These are phyloP conservation scores for Dovyalis caffra DNA, from an alignment of 345 rosid species.

Conservation along the genomic window DNA sequence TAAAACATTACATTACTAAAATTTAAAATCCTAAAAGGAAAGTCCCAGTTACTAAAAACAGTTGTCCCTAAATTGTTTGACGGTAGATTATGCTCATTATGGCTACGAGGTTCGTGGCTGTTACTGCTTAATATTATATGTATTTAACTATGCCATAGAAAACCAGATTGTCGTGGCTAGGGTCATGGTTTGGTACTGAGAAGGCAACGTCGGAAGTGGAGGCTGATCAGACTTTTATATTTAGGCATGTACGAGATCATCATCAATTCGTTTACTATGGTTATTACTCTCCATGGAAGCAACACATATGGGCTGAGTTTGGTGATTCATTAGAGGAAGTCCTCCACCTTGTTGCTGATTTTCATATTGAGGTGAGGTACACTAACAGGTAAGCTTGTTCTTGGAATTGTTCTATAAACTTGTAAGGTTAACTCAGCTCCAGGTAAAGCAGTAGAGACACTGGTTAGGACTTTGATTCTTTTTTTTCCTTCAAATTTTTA, in stretches of 20 bases:
- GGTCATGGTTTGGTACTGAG: slow-evolving; percentile 51
- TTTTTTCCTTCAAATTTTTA: too few relatives aligned
- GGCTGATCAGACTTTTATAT: slow-evolving; percentile 93
- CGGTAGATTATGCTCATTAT: slow-evolving; percentile 13
- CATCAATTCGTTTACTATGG: slow-evolving; percentile 39
- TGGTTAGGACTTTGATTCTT: too few relatives aligned
- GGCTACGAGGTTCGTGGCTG: slow-evolving; percentile 28
- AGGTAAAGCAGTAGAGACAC: slow-evolving; percentile 25
- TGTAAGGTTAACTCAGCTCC: slow-evolving; percentile 43
- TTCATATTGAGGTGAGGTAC: slow-evolving; percentile 17
- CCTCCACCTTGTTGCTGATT: slow-evolving; percentile 25
- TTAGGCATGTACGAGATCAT: slow-evolving; percentile 52
- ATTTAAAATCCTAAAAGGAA: slow-evolving; percentile 6
- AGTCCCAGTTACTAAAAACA: slow-evolving; percentile 5
- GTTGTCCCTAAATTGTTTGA: slow-evolving; percentile 26
- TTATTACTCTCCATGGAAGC: slow-evolving; percentile 36
- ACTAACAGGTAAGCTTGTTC: slow-evolving; percentile 19
- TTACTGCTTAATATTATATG: slow-evolving; percentile 39
- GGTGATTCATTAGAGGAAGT: slow-evolving; percentile 35
- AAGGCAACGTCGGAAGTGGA: slow-evolving; percentile 49
- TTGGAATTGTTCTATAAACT: slow-evolving; percentile 27
- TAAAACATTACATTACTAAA: background rate
- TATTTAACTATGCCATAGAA: slow-evolving; percentile 43
- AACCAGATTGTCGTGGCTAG: slow-evolving; percentile 35
- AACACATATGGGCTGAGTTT: slow-evolving; percentile 34